Conservation (phyloP, 495 filamentous ascomycete species). For the Daldinia bambusicola region DNA sequence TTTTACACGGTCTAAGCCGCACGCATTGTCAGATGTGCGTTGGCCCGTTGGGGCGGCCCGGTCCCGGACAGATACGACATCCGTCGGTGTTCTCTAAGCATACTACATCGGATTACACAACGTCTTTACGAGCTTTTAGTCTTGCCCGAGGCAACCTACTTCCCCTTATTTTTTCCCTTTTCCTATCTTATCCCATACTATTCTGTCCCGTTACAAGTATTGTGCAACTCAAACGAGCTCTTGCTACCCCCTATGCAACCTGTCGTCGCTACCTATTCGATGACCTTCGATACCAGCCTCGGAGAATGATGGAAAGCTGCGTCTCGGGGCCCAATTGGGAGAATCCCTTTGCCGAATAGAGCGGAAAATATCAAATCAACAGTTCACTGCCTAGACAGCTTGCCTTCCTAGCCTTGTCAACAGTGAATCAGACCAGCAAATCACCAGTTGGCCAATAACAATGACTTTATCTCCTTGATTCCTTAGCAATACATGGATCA, state of each 20-base stretch:
- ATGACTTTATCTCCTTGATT: conserved; percentile 15
- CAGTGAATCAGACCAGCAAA: conserved; percentile 29
- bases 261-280: conserved; percentile 23
- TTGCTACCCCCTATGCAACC: conserved; percentile 33
- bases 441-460: conserved; percentile 37
- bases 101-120: conserved; percentile 41
- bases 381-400: neutral
- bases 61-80: conserved; percentile 44
- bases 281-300: conserved; percentile 21
- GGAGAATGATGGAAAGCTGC: conserved; percentile 36
- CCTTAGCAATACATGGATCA: conserved; percentile 3
- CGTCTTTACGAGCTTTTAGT: conserved; percentile 42
- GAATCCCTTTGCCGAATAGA: conserved; percentile 31
- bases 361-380: conserved; percentile 31
- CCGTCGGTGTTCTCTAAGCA: conserved; percentile 28
- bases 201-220: conserved; percentile 20
- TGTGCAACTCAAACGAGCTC: conserved; percentile 28
- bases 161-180: conserved; percentile 15
- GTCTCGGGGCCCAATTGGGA: conserved; percentile 28
- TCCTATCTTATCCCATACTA: conserved; percentile 30
- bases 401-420: conserved; percentile 9
- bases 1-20: conserved; percentile 30
- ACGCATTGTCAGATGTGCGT: conserved; percentile 32
- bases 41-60: conserved; percentile 45
- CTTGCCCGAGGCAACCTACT: conserved; percentile 38